Evolutionary conservation across 129 eudicot genomes (phyloP), one percentile per base, ranked within the genome.

Genomic region (Cynara cardunculus): DNA sequence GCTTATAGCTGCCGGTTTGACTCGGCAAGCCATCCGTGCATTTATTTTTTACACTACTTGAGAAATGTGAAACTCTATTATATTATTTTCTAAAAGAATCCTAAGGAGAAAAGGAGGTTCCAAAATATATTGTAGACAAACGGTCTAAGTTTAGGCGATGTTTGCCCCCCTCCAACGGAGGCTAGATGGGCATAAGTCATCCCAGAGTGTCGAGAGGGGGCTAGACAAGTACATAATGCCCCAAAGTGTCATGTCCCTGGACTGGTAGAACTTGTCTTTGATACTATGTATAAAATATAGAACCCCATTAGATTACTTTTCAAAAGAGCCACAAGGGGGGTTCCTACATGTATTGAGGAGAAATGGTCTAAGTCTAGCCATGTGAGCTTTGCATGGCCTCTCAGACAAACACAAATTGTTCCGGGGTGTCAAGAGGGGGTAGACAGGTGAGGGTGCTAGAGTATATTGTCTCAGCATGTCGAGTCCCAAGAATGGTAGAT

Each of bases 1-100:
- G 81, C 78, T 89, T 13, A 77, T 95, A 9, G 81, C 97, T n/a
- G 94, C 97, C 4, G 97, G 97, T n/a, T 75, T 87, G 16, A 92
- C 99, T 13, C 78, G 93, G 0, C 96, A 86, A 75, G 99, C 97
- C 1, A 75, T 95, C 10, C 86, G 97, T 32, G 46, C 41, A 4
- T 39, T 13, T 73, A 13, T 64, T 0, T 21, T 34, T 72, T 49
- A 49, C 21, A 49, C 7, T 14, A 49, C 62, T 49, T 49, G 62
- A 49, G 21, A 16, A 49, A 49, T 49, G 21, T 49, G 62, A 49
- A 49, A 16, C 62, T 49, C 19, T 12, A 56, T 56, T 56, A 18
- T 56, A 1, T 14, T 18, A 56, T 5, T 18, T 14, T 56, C 24
- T 2, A n/a, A n/a, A 56, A 14, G 65, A 56, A 10, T 56, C 65